Conservation (phyloP, 441 rosid species). For the Populus trichocarpa region DNA sequence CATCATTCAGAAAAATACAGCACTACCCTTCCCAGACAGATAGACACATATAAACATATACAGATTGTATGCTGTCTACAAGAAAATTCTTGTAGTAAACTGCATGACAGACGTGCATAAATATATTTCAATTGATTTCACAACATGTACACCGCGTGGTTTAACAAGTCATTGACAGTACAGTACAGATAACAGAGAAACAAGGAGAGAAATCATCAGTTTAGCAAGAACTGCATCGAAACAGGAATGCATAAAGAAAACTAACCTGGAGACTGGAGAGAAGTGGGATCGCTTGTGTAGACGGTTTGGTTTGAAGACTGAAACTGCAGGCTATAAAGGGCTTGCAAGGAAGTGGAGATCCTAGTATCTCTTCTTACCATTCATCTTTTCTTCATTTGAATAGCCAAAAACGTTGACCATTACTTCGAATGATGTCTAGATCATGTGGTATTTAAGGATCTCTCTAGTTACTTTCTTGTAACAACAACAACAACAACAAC, state of each 20-base stretch:
- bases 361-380: neutral
- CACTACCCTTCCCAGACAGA: neutral
- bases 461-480: neutral
- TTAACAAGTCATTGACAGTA: neutral
- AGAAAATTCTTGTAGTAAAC: neutral
- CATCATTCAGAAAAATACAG: neutral
- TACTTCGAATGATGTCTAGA: neutral
- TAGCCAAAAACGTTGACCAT: neutral
- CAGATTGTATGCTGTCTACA: neutral
- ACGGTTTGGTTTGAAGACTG: neutral
- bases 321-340: neutral
- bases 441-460: neutral
- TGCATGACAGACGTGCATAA: neutral
- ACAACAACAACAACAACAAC: too few species aligned
- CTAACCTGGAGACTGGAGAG: neutral
- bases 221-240: neutral
- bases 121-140: neutral
- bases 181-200: neutral
- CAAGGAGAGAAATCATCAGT: neutral
- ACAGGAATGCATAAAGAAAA: neutral
- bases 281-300: neutral
- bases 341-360: neutral
- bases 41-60: too few species aligned
- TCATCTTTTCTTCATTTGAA: neutral
- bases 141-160: neutral